These are phyloP conservation scores for Trichoderma sp. DNA, from an alignment of 2,329 filamentous ascomycete genomes.

Conservation along the genomic window DNA sequence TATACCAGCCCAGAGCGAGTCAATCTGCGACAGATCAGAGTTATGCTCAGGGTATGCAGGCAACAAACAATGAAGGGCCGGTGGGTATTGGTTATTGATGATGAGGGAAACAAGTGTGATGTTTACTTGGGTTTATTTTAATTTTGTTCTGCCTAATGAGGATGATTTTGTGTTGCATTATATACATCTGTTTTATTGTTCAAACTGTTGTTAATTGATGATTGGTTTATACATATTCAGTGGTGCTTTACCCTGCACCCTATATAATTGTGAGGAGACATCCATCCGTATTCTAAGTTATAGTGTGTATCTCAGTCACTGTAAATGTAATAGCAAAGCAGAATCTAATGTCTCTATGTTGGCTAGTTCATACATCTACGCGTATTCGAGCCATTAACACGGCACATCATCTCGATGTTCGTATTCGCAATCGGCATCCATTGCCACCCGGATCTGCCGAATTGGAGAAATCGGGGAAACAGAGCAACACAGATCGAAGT, in stretches of 20 bases:
- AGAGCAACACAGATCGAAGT: not conserved
- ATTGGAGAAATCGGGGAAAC: not conserved
- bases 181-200: too few relatives aligned
- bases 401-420: not conserved
- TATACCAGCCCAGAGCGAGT: not conserved
- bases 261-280: too few relatives aligned
- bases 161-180: too few relatives aligned
- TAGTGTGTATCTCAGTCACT: not conserved
- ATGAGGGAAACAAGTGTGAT: not conserved
- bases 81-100: not conserved
- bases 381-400: not conserved
- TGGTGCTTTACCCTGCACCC: not conserved
- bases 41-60: slow-evolving; percentile 1
- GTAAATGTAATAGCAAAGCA: not conserved
- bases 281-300: too few relatives aligned
- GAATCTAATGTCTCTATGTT: not conserved
- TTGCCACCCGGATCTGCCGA: slow-evolving; percentile 10
- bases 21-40: not conserved
- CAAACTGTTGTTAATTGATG: not conserved
- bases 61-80: slow-evolving; percentile 14
- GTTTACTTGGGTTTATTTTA: not conserved
- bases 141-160: not conserved
- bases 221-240: not conserved
- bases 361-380: not conserved
- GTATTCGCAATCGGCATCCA: slow-evolving; percentile 7